These are phyloP conservation scores for Fusarium nelsonii DNA, from an alignment of 2,329 filamentous ascomycete species.

Conservation along the genomic window DNA sequence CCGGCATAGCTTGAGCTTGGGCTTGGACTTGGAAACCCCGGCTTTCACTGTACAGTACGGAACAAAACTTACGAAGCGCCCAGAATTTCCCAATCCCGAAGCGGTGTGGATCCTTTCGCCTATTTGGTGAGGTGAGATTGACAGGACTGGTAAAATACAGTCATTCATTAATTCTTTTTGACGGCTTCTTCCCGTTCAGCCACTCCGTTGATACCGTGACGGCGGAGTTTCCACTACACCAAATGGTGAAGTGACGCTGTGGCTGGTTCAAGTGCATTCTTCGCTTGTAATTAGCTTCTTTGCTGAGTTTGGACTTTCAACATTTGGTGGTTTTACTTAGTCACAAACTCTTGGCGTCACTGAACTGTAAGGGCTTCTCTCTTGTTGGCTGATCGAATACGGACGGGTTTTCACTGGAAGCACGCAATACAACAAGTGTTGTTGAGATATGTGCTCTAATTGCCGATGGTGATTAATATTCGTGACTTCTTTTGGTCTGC, in stretches of 20 bases:
- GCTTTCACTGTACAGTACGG: background rate
- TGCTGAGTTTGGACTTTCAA: background rate
- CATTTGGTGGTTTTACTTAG: background rate
- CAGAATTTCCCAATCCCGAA: constrained; percentile 6
- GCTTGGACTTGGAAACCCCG: constrained; percentile 14
- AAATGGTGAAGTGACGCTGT: constrained; percentile 24
- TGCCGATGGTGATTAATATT: background rate
- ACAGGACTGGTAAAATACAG: background rate
- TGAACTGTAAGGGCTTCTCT: background rate
- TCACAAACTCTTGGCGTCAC: background rate
- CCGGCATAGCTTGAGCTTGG: background rate
- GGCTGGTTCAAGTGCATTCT: constrained; percentile 27
- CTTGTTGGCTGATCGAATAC: background rate
- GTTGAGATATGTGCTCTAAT: background rate
- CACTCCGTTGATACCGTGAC: constrained; percentile 37
- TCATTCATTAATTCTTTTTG: constrained; percentile 1
- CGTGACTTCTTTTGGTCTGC: background rate
- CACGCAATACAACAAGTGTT: background rate
- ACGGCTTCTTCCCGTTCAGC: constrained; percentile 31
- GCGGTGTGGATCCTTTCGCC: constrained; percentile 32
- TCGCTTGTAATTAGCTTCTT: background rate
- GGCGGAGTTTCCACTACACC: constrained; percentile 20
- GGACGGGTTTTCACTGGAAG: background rate
- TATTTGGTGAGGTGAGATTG: background rate
- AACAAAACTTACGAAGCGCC: background rate